Base-by-base conservation (phyloP, 345 rosid species). In the Aquilaria malaccensis region DNA sequence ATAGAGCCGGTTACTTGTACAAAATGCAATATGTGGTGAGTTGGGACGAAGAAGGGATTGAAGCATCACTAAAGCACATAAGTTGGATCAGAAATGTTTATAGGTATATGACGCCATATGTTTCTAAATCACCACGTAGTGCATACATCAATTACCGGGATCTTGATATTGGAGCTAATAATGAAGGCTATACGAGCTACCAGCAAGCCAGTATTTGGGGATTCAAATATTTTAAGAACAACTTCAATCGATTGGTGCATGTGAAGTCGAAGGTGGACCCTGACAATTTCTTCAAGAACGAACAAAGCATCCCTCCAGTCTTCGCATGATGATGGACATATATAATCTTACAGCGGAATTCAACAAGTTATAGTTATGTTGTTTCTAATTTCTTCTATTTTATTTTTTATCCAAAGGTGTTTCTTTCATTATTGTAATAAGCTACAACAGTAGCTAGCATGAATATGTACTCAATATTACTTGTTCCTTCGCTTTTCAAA, bases 1-100 rank as follows among this genome's bases (percentile, higher is more conserved):
- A 83, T 9, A 59, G 88, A 77, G 71, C 76, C 4, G 91, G 86
- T 2, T 79, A 83, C 63, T 33, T 80, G 59, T 83, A 67, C 80
- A 75, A 75, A 73, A 67, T 83, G 13, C 88, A 82, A 54, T 85
- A 85, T 60, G 13, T 80, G 2, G 72, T 69, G 3, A 77, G 52
- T 1, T 79, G 83, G 80, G 43, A 30, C 6, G 66, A 77, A 1
- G 61, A 64, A 43, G 65, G 71, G 0, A 13, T 2, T 3, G 66
- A 55, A n/a, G 56, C 65, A 11, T 10, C 10, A 0, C n/a, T 22
- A 3, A 52, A 11, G 2, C n/a, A 41, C 13, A 11, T 68, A 7
- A 49, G 37, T 37, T 14, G 13, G 50, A 61, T 55, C 7, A 10
- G 56, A 49, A 50, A n/a, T 43, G 31, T 68, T 33, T 61, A 61